A percentile compares a stretch with the other conserved stretches of the same genome.
These are phyloP conservation scores for Aspergillus ochraceoroseus DNA, from an alignment of 2,329 filamentous ascomycete species.

Conservation along the genomic window DNA sequence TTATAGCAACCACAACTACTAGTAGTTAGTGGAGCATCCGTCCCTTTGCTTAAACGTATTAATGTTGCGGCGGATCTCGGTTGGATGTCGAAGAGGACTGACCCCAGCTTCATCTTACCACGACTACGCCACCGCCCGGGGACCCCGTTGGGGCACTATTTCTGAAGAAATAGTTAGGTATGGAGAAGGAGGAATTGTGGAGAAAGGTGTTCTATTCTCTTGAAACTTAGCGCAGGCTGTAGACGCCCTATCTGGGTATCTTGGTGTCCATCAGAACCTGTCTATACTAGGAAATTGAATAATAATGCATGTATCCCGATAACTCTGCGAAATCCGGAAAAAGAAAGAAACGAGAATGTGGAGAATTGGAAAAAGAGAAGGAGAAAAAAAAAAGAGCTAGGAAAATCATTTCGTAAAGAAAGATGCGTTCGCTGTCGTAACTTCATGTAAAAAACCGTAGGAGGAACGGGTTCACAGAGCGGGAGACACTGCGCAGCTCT, in stretches of 20 bases:
- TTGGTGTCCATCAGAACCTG: constrained; percentile 14
- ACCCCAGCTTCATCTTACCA: too few relatives aligned
- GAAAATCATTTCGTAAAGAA: constrained; percentile 3
- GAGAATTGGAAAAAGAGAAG: neutral
- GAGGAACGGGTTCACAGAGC: constrained; percentile 1
- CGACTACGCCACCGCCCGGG: too few relatives aligned
- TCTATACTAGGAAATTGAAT: constrained; percentile 20
- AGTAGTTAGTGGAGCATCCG: too few relatives aligned
- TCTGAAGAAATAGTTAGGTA: too few relatives aligned
- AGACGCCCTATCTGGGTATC: constrained; percentile 11
- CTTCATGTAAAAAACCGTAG: constrained; percentile 21
- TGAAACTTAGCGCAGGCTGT: constrained; percentile 13
- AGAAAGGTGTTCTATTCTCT: constrained; percentile 14
- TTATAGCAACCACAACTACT: too few relatives aligned
- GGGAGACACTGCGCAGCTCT: constrained; percentile 20
- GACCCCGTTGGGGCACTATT: too few relatives aligned
- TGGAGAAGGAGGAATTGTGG: neutral
- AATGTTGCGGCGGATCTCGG: constrained; percentile 7
- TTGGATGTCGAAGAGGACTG: neutral
- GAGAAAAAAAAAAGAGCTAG: neutral
- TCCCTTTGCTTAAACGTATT: constrained; percentile 11
- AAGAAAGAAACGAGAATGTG: constrained; percentile 4
- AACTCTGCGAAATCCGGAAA: constrained; percentile 4
- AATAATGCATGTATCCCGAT: constrained; percentile 17
- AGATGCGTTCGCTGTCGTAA: constrained; percentile 34